Conservation (phyloP, 148 eudicot genomes). For the Rhododendron kiyosumense region DNA sequence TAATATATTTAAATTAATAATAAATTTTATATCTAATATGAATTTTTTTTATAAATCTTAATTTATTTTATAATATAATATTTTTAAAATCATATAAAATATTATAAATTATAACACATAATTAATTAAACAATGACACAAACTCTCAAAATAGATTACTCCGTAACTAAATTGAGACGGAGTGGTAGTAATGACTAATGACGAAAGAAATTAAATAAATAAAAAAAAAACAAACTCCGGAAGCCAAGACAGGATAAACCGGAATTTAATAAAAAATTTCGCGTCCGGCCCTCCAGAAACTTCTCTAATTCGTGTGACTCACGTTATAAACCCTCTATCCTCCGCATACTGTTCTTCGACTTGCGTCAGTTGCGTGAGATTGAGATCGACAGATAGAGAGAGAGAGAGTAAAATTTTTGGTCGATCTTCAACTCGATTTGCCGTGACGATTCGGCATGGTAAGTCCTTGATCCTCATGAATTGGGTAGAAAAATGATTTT, state of each 20-base stretch:
- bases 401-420: background rate
- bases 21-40: too few species aligned
- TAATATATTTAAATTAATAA: too few species aligned
- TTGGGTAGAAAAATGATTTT: background rate
- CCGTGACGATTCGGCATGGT: background rate
- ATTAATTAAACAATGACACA: too few species aligned
- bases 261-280: background rate
- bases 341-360: background rate
- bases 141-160: too few species aligned
- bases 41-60: too few species aligned
- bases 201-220: too few species aligned
- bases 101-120: too few species aligned
- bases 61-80: too few species aligned
- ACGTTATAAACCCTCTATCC: background rate
- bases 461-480: background rate
- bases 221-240: background rate
- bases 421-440: background rate
- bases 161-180: too few species aligned
- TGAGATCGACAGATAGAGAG: background rate
- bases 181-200: too few species aligned
- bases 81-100: too few species aligned
- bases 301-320: constrained; percentile 7
- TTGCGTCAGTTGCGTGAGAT: background rate
- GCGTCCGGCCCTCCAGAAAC: constrained; percentile 31
- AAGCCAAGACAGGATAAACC: background rate